Evolutionary conservation across 2,329 filamentous ascomycete genomes (phyloP).

Genomic region (Neoscytalidium dimidiatum): DNA sequence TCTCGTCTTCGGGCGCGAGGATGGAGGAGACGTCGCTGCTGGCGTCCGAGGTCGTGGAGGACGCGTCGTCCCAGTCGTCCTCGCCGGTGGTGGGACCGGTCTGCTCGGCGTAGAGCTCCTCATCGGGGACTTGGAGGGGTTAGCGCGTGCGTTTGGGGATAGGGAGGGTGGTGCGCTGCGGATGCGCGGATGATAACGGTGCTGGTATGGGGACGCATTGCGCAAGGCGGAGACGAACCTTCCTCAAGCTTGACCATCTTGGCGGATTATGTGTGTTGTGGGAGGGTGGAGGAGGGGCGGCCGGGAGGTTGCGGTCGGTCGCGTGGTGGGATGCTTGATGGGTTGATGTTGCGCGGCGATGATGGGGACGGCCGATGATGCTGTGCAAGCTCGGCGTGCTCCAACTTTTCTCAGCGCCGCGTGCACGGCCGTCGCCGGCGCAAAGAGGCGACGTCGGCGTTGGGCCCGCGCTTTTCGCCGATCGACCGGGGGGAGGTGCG

Average conservation of each 20-base stretch:
- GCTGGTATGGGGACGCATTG: neutral
- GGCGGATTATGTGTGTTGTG: conserved; percentile 26
- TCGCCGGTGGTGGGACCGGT: conserved; percentile 68
- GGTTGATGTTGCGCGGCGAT: conserved; percentile 6
- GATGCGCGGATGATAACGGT: neutral
- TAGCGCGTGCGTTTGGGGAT: neutral
- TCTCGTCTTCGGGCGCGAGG: conserved; percentile 28
- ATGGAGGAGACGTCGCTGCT: conserved; percentile 35
- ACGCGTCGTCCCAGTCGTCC: conserved; percentile 79
- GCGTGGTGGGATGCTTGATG: neutral
- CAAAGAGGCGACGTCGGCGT: neutral
- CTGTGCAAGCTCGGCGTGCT: neutral
- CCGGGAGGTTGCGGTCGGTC: neutral
- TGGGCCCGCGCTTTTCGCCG: conserved; percentile 9
- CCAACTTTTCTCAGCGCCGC: conserved; percentile 12
- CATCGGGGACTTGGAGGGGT: conserved; percentile 71
- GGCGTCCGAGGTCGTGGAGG: conserved; percentile 55
- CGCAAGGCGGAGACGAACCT: conserved; percentile 26
- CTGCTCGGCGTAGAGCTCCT: conserved; percentile 80
- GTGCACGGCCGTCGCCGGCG: neutral
- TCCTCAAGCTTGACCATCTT: conserved; percentile 96
- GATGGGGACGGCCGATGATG: no score
- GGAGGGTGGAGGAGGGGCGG: neutral
- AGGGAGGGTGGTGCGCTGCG: neutral
- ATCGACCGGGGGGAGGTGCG: neutral